These are phyloP conservation scores for Metarhizium robertsii DNA, from an alignment of 2,329 filamentous ascomycete genomes.

Conservation along the genomic window DNA sequence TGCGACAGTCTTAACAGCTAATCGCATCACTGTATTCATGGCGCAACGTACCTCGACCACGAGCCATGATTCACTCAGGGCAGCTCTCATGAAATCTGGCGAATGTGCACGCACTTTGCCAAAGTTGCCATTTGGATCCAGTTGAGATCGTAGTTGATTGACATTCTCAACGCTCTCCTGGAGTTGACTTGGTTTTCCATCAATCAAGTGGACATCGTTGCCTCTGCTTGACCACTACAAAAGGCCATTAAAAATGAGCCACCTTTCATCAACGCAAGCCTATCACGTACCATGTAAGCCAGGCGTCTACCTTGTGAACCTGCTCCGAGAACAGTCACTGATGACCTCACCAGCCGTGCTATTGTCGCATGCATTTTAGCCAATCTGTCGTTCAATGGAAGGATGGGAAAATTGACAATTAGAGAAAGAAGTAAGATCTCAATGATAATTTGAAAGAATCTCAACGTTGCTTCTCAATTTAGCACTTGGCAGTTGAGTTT, in stretches of 20 bases:
- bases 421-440: not conserved
- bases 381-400: not conserved
- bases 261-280: not conserved
- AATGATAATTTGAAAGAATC: not conserved
- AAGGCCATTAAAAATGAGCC: not conserved
- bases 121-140: slow-evolving; percentile 3
- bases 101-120: slow-evolving; percentile 15
- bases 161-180: slow-evolving; percentile 17
- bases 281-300: slow-evolving; percentile 18
- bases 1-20: slow-evolving; percentile 8
- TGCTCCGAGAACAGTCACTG: slow-evolving; percentile 18
- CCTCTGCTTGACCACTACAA: slow-evolving; percentile 21
- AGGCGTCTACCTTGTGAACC: slow-evolving; percentile 21
- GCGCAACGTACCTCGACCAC: slow-evolving; percentile 16
- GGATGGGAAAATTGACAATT: no score
- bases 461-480: not conserved
- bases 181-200: slow-evolving; percentile 16
- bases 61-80: slow-evolving; percentile 16
- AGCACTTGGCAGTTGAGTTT: not conserved
- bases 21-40: not conserved
- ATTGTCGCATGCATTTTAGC: not conserved
- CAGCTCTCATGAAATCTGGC: slow-evolving; percentile 9
- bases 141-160: slow-evolving; percentile 12
- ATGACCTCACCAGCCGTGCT: slow-evolving; percentile 2
- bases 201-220: slow-evolving; percentile 19